Base-by-base conservation (phyloP, 2,329 filamentous ascomycete genomes). In the Macroventuria anomochaeta region DNA sequence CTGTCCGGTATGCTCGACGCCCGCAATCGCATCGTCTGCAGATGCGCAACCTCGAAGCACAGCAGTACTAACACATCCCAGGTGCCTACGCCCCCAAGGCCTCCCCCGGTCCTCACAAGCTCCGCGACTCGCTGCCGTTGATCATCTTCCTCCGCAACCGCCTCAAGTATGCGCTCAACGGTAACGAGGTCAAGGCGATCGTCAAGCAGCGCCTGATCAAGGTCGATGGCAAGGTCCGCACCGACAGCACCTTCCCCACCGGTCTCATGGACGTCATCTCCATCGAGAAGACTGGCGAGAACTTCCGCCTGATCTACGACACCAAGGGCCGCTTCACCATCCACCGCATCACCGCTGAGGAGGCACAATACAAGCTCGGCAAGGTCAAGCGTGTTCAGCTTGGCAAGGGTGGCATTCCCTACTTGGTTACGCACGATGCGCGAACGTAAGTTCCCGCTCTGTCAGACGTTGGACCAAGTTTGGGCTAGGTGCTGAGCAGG, bases 391-490 rank as follows among this genome's bases (percentile, higher is more conserved):
- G 93, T 77, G 95, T 99, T 64, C 95, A 99, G 86, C 88, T 99
- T 75, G 95, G 95, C 86, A 93, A 92, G 83, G 96, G 95, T 83
- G 95, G 93, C 85, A 96, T 99, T 88, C 95, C 95, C 96, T 99
- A 96, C 93, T 97, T 97, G 92, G 95, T 99, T 91, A 99, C 95
- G 93, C 95, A 99, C 91, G 95, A 99, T 95, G 95, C 95, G 84
- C 90, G 95, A 92, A 99, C 95, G 93, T 99, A 86, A 96, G 93
- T 97, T 89, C 89, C 86, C 83, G 90, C 89, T 97, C 93, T 95
- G 93, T 97, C 93, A 97, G 93, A 88, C 93, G 93, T 97, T 97
- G 93, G 91, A 93, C 70, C 70, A 58, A 72, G 71, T 72, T 71
- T 75, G 71, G 72, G 71, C 70, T 70, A 70, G 70, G 65, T 72